A percentile compares a stretch with the other conserved stretches of the same genome.
Conservation (phyloP, 495 filamentous ascomycete species). For the Penicillium bovifimosum region DNA sequence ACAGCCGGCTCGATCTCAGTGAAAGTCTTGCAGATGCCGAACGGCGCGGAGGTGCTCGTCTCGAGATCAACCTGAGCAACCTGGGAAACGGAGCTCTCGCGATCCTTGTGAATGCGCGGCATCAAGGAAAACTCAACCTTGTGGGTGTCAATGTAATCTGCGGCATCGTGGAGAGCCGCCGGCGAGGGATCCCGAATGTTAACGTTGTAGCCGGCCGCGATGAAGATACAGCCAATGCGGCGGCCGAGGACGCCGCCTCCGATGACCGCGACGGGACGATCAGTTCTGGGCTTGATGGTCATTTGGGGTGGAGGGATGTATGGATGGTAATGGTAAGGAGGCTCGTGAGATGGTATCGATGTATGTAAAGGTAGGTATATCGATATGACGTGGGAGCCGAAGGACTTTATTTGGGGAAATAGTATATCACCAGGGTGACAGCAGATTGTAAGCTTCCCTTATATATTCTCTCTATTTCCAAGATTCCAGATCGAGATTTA, state of each 20-base stretch:
- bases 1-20: conserved; percentile 22
- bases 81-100: conserved; percentile 11
- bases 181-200: conserved; percentile 33
- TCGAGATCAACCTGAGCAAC: conserved; percentile 10
- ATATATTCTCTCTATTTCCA: not conserved
- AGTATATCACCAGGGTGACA: not conserved
- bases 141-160: conserved; percentile 33
- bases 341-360: not conserved
- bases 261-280: conserved; percentile 37
- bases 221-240: conserved; percentile 37
- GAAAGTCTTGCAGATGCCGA: conserved; percentile 20
- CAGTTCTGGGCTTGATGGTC: conserved; percentile 5
- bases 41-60: conserved; percentile 6
- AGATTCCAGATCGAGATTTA: not conserved
- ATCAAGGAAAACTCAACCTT: conserved; percentile 26
- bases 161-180: conserved; percentile 21
- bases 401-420: not conserved
- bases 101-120: conserved; percentile 22
- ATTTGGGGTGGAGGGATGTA: not conserved
- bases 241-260: conserved; percentile 47
- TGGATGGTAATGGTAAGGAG: not conserved
- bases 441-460: no score
- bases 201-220: conserved; percentile 41
- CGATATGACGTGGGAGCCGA: not conserved
- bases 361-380: not conserved